A percentile compares a stretch with the other conserved stretches of the same genome.
Conservation (phyloP, 306 rosid genomes). For the Pachyrhizus erosus region DNA sequence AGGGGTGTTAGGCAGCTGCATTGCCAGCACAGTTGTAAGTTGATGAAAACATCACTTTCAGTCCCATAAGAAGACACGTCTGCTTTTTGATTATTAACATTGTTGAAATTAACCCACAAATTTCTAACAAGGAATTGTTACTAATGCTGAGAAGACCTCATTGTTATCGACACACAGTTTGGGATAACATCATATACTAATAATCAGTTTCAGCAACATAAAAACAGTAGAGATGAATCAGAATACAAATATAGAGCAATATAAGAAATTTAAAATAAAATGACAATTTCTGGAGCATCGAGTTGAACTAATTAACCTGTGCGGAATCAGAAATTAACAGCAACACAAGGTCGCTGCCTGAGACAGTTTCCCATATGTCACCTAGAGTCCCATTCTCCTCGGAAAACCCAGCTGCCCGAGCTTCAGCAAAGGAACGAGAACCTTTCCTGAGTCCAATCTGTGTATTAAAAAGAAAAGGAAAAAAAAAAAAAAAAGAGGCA, state of each 20-base stretch:
- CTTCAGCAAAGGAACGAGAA: constrained; percentile 86
- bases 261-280: not conserved
- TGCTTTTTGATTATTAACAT: not conserved
- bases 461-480: not conserved
- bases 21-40: not conserved
- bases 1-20: not conserved
- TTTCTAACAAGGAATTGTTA: not conserved
- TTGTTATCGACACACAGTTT: not conserved
- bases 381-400: constrained; percentile 97
- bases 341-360: constrained; percentile 91
- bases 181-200: not conserved
- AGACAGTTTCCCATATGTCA: constrained; percentile 86
- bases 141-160: not conserved
- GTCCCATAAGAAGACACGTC: not conserved
- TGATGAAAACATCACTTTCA: not conserved
- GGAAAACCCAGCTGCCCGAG: constrained; percentile 84
- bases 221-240: not conserved
- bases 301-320: constrained; percentile 63
- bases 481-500: not conserved
- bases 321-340: constrained; percentile 94
- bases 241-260: not conserved
- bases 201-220: not conserved
- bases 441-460: constrained; percentile 99
- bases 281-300: not conserved
- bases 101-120: not conserved